A percentile compares a stretch with the other conserved stretches of the same genome.
These are phyloP conservation scores for Triticum aestivum DNA, from an alignment of 176 grass and related monocot species.

Conservation along the genomic window DNA sequence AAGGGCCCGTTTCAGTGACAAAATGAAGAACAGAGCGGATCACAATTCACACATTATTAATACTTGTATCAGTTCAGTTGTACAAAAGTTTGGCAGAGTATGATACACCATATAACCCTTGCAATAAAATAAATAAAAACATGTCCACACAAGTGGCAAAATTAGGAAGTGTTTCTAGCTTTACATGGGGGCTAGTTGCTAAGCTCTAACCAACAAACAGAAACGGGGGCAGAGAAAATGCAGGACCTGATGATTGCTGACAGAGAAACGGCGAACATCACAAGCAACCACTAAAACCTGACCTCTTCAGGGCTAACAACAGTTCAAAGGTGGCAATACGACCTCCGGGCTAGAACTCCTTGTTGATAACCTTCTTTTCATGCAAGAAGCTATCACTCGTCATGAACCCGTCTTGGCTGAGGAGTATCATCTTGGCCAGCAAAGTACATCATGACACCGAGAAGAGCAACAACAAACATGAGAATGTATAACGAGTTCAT, in stretches of 20 bases:
- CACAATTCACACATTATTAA: conserved; percentile 20
- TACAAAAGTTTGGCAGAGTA: conserved; percentile 26
- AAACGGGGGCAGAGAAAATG: not conserved
- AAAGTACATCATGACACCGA: conserved; percentile 62
- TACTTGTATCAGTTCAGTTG: conserved; percentile 20
- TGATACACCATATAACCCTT: not conserved
- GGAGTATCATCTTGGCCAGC: conserved; percentile 60
- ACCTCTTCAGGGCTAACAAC: conserved; percentile 22
- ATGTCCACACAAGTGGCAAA: conserved; percentile 24
- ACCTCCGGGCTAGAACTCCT: not conserved
- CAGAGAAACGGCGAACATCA: conserved; percentile 11
- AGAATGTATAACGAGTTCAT: conserved; percentile 76
- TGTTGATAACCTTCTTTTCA: not conserved
- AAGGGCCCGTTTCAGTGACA: not conserved
- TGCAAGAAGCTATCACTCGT: conserved; percentile 31
- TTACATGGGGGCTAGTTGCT: conserved; percentile 14
- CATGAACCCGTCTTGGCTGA: conserved; percentile 45
- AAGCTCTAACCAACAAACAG: conserved; percentile 25
- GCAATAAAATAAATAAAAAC: conserved; percentile 8
- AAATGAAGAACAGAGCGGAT: not conserved
- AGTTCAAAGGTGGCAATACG: conserved; percentile 2
- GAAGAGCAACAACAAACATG: conserved; percentile 67
- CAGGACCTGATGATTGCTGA: conserved; percentile 16
- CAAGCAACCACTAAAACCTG: conserved; percentile 21
- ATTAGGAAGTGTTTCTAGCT: conserved; percentile 18